Evolutionary conservation across 2,329 filamentous ascomycete genomes (phyloP), one percentile per base, ranked within the genome.

Genomic region (Cladosporium sp.): DNA sequence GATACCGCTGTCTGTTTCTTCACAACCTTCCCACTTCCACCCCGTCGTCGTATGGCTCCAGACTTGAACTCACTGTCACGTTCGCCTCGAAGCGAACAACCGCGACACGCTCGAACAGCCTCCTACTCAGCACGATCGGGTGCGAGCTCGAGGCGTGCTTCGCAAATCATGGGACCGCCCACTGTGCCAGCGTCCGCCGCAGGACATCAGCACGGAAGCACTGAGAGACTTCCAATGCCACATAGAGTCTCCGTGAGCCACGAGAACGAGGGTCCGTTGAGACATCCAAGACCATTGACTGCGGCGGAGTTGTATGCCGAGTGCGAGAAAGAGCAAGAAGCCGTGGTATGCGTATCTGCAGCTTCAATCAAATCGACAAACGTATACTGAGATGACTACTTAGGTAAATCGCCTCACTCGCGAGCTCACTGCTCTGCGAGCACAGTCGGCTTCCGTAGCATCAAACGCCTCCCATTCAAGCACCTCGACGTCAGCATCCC

Each of bases 321-420:
- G 75, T 80, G 97, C 24, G 93, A 97, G 74, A 94, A 95, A 73
- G 93, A 97, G 71, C 92, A 97, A 67, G 93, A 97, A 74, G 90
- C 91, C 35, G 88, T 97, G 67, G 92, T 94, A 80, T 62, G 85
- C 34, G 44, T 9, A n/a, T 32, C 13, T 8, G 7, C 20, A 19
- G n/a, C n/a, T n/a, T 13, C 17, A 1, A 5, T 34, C 10, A 3
- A 19, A 19, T 17, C 13, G 17, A 35, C n/a, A 48, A 13, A 4
- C 13, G 13, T 8, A 19, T 20, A 49, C 56, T 58, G 19, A 58
- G 19, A 32, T 9, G 6, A 15, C n/a, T 35, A 20, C 34, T 10
- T 69, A 93, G 90, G 90, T 97, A 60, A 97, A 97, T 76, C 90
- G 93, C 34, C 81, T 97, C 32, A 96, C 90, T 0, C 88, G 93